These are phyloP conservation scores for Cryphonectria parasitica DNA, from an alignment of 2,329 filamentous ascomycete genomes.

Conservation along the genomic window DNA sequence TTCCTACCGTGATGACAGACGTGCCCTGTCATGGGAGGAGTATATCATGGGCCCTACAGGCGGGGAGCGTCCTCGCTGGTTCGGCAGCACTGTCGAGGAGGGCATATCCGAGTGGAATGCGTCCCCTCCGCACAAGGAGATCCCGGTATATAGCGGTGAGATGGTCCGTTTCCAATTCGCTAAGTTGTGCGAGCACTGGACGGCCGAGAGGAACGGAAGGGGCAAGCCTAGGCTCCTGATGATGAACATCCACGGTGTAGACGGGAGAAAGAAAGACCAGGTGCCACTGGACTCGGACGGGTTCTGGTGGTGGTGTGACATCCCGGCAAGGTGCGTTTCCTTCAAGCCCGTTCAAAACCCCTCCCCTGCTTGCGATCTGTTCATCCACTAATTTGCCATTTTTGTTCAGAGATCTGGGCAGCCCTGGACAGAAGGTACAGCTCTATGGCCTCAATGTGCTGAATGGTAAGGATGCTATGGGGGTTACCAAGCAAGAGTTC, in stretches of 20 bases:
- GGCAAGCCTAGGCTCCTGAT: conserved; percentile 74
- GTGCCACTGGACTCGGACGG: conserved; percentile 78
- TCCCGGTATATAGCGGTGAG: conserved; percentile 59
- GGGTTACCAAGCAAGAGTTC: conserved; percentile 53
- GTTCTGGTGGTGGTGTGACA: conserved; percentile 80
- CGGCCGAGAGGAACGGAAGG: conserved; percentile 66
- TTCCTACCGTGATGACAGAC: conserved; percentile 77
- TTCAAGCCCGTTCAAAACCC: not conserved
- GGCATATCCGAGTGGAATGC: conserved; percentile 63
- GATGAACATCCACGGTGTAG: conserved; percentile 66
- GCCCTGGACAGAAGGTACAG: conserved; percentile 68
- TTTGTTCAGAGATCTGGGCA: conserved; percentile 59
- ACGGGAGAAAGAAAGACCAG: conserved; percentile 69
- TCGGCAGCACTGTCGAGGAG: conserved; percentile 49
- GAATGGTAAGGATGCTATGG: conserved; percentile 51
- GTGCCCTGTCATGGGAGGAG: conserved; percentile 74
- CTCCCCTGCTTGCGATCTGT: not conserved
- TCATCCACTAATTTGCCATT: not conserved
- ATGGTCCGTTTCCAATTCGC: conserved; percentile 79
- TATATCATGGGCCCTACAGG: conserved; percentile 69
- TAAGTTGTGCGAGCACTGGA: conserved; percentile 83
- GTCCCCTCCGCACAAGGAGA: conserved; percentile 60
- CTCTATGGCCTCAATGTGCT: conserved; percentile 62
- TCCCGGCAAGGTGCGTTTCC: conserved; percentile 51
- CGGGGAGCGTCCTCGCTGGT: conserved; percentile 54